Base-by-base conservation (phyloP, 73 alveolate species). In the Durusdinium trenchii region DNA sequence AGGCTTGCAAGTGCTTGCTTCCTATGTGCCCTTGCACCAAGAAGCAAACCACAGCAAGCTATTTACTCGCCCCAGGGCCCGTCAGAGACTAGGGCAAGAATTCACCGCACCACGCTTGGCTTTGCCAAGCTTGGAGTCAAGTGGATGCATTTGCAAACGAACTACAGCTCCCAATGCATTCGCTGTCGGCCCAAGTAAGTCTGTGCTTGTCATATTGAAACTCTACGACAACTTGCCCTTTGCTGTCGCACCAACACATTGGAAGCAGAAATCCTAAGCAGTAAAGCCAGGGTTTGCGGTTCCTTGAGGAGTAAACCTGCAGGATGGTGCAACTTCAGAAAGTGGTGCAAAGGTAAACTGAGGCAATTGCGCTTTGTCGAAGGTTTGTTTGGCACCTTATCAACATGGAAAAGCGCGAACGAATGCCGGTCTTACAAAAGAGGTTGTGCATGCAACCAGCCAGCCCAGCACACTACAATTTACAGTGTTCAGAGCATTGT, bases 361-460 rank as follows among this genome's bases (percentile, higher is more conserved):
- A 45, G 90, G 67, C 46, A 30, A 47, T 45, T 47, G 61, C 97
- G 97, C 97, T 51, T 90, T 90, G 60, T 90, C 87, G 57, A 90
- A 90, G 48, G 97, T 90, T 52, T 90, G 83, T 57, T 90, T 90
- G 40, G 97, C 97, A 69, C 97, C 97, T 79, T 67, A 45, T n/a
- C 45, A 76, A 40, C 26, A 40, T 78, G 4, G 61, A 20, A 83
- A n/a, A n/a, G n/a, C n/a, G n/a, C n/a, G n/a, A n/a, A n/a, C n/a
- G n/a, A n/a, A n/a, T n/a, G n/a, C n/a, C n/a, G n/a, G n/a, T n/a
- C n/a, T n/a, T n/a, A n/a, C n/a, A n/a, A n/a, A n/a, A n/a, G n/a
- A n/a, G n/a, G n/a, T n/a, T n/a, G n/a, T n/a, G n/a, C n/a, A n/a
- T n/a, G n/a, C n/a, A 54, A 54, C 64, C 64, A 54, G 64, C 9